These are phyloP conservation scores for Solanum piurae DNA, from an alignment of 257 asterid species.

Conservation along the genomic window DNA sequence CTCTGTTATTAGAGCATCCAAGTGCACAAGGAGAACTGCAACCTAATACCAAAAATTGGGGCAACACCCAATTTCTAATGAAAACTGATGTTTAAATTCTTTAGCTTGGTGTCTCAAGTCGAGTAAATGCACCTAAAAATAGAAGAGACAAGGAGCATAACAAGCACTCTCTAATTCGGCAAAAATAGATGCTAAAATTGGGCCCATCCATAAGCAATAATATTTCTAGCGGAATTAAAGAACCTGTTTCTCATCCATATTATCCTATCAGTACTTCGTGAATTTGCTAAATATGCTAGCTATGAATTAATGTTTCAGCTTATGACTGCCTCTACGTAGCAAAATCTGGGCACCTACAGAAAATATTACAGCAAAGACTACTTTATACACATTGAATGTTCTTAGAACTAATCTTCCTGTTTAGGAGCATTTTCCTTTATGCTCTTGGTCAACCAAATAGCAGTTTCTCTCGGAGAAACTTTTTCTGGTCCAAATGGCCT, in stretches of 20 bases:
- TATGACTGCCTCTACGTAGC: conserved; percentile 21
- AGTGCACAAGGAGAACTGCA: background rate
- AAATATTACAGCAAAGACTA: conserved; percentile 7
- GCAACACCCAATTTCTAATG: background rate
- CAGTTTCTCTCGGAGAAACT: conserved; percentile 92
- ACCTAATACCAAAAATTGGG: background rate
- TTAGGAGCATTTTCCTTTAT: conserved; percentile 56
- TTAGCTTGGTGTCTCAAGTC: background rate
- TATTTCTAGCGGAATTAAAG: background rate
- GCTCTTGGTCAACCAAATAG: conserved; percentile 88
- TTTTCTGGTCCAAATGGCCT: conserved; percentile 85
- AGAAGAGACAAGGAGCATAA: background rate
- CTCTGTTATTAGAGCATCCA: background rate
- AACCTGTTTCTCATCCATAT: background rate
- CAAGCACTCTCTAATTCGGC: background rate
- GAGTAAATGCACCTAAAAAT: background rate
- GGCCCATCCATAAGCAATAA: background rate
- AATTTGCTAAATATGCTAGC: background rate
- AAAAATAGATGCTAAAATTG: background rate
- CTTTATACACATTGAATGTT: conserved; percentile 5
- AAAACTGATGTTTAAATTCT: background rate
- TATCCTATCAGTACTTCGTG: background rate
- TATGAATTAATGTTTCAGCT: conserved; percentile 5
- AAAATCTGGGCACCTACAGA: conserved; percentile 14
- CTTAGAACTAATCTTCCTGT: conserved; percentile 27